Evolutionary conservation across 495 filamentous ascomycete species (phyloP).

Genomic region (Aspergillus affinis): DNA sequence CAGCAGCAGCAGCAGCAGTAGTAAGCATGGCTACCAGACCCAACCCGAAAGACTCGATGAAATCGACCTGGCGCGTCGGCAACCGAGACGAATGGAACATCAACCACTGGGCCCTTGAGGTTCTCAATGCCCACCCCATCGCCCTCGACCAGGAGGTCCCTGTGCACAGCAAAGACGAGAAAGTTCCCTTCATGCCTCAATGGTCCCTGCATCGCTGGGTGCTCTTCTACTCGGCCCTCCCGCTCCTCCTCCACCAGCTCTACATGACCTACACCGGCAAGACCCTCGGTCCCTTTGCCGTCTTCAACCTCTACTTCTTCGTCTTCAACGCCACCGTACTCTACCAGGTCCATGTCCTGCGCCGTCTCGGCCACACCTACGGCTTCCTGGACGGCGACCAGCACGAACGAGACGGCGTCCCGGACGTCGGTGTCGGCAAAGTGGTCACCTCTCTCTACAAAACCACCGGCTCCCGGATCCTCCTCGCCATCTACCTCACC

Average conservation of each 20-base stretch:
- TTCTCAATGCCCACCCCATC: constrained; percentile 36
- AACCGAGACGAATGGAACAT: constrained; percentile 35
- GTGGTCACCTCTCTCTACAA: constrained; percentile 26
- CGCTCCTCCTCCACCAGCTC: constrained; percentile 36
- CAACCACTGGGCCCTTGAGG: constrained; percentile 35
- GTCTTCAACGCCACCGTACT: constrained; percentile 34
- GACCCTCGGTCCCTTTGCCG: constrained; percentile 29
- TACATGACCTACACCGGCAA: constrained; percentile 32
- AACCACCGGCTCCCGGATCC: constrained; percentile 23
- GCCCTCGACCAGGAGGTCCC: constrained; percentile 35
- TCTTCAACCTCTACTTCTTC: constrained; percentile 41
- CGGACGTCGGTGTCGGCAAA: constrained; percentile 24
- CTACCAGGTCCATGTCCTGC: constrained; percentile 30
- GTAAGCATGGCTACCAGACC: constrained; percentile 26
- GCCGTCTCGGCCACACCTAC: constrained; percentile 24
- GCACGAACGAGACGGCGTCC: constrained; percentile 29
- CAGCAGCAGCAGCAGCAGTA: background rate
- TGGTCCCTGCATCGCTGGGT: constrained; percentile 41
- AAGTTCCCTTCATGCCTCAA: constrained; percentile 38
- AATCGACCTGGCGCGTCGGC: constrained; percentile 41
- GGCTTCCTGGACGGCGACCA: constrained; percentile 31
- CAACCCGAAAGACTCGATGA: constrained; percentile 44
- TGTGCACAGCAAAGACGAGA: constrained; percentile 38
- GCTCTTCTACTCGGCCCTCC: constrained; percentile 37
- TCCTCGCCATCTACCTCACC: constrained; percentile 23